Evolutionary conservation across 2,329 filamentous ascomycete genomes (phyloP).

Genomic region (Colletotrichum orbiculare): DNA sequence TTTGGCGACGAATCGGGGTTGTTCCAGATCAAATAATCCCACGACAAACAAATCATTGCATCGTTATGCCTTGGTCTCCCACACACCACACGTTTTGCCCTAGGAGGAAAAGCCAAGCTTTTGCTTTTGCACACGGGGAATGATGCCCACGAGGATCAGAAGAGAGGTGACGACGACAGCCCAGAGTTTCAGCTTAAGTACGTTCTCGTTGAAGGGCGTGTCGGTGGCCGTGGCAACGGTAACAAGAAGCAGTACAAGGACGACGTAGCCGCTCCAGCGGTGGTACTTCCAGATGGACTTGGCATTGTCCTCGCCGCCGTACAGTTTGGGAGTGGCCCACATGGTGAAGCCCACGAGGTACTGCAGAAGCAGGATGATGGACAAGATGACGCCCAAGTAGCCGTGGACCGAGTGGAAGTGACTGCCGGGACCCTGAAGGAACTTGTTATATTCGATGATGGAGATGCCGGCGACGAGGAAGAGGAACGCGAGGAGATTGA

Average conservation of each 20-base stretch:
- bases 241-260: constrained; percentile 76
- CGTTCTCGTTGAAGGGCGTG: constrained; percentile 78
- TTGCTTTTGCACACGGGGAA: constrained; percentile 81
- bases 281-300: constrained; percentile 94
- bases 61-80: too few species aligned
- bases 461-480: constrained; percentile 72
- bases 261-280: constrained; percentile 78
- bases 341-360: constrained; percentile 84
- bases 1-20: too few species aligned
- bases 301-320: constrained; percentile 82
- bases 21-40: too few species aligned
- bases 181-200: constrained; percentile 81
- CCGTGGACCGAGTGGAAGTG: constrained; percentile 88
- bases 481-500: constrained; percentile 75
- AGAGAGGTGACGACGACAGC: constrained; percentile 73
- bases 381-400: constrained; percentile 82
- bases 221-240: constrained; percentile 81
- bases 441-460: constrained; percentile 88
- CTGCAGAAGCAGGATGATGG: constrained; percentile 77
- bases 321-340: constrained; percentile 79
- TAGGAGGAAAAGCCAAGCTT: constrained; percentile 72
- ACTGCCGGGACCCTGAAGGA: constrained; percentile 65
- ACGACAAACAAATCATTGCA: too few species aligned
- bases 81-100: too few species aligned
- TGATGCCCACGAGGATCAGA: constrained; percentile 76